phyloP scores from a whole-genome alignment of 2,329 filamentous ascomycete species.

The Exophiala alcalophila region DNA sequence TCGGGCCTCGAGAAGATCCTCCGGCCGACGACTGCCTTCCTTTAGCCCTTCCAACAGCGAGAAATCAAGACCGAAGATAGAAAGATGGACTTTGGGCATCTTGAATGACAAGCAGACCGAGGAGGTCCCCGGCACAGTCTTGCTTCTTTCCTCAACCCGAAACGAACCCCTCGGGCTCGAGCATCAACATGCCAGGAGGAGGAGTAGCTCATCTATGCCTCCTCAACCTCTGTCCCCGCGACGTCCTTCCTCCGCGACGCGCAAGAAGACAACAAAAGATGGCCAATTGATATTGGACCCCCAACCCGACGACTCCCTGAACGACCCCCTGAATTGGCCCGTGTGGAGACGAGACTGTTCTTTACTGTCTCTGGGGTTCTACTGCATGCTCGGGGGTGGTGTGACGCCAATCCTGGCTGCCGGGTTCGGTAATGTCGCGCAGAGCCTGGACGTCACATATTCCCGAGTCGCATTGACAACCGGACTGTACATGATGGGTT shows the following conservation, averaged over 20 bases:
- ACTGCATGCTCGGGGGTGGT: slow-evolving; percentile 89
- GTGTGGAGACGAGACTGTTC: slow-evolving; percentile 75
- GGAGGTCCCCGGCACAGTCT: slow-evolving; percentile 73
- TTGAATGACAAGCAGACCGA: slow-evolving; percentile 76
- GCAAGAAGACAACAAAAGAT: slow-evolving; percentile 79
- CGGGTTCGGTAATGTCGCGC: slow-evolving; percentile 77
- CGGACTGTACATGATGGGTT: slow-evolving; percentile 88
- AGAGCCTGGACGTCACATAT: slow-evolving; percentile 63
- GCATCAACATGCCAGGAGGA: slow-evolving; percentile 54
- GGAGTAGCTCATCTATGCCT: slow-evolving; percentile 48
- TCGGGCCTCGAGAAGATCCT: neutral
- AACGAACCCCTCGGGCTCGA: slow-evolving; percentile 62
- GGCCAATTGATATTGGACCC: slow-evolving; percentile 84
- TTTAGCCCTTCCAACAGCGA: slow-evolving; percentile 9
- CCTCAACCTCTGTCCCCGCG: slow-evolving; percentile 40
- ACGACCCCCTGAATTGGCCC: slow-evolving; percentile 93
- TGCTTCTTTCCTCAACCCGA: slow-evolving; percentile 58
- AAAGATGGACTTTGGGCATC: slow-evolving; percentile 68
- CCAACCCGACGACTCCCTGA: slow-evolving; percentile 84
- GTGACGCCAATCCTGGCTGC: slow-evolving; percentile 89
- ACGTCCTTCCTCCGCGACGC: slow-evolving; percentile 40
- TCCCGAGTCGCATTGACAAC: slow-evolving; percentile 80
- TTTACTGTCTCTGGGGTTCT: slow-evolving; percentile 78
- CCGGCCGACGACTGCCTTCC: slow-evolving; percentile 1
- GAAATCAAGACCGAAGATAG: slow-evolving; percentile 18